Evolutionary conservation across 495 filamentous ascomycete species (phyloP), one percentile per base, ranked within the genome.

Genomic region (Neohortaea acidophila): DNA sequence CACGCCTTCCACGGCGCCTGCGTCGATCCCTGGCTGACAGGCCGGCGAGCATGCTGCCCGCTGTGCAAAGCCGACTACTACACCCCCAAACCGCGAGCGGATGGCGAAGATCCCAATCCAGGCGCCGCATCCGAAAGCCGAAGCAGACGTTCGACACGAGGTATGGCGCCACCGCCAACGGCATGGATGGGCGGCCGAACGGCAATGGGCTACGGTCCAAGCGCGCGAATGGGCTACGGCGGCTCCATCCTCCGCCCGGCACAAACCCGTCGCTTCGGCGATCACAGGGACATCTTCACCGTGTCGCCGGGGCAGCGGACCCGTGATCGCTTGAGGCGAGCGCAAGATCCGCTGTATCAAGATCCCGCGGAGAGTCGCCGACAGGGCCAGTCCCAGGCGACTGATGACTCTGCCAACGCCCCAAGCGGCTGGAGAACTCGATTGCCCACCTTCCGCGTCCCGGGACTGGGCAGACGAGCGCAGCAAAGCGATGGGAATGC

Each of bases 31-130:
- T 97, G 89, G 89, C 64, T 97, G 37, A 97, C 89, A 1, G 82
- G 74, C 50, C 69, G 89, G 45, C 74, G 86, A 43, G 91, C 89
- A 10, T 93, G 89, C 58, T 99, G 91, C 58, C 91, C 91, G 34
- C 72, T 96, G 30, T 96, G 89, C 65, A 99, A 99, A 62, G 77
- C 83, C 24, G 85, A 94, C 47, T 97, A 94, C 59, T 96, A 91
- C 56, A 73, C 81, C 24, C 84, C 85, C 0, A 93, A 92, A 54
- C 81, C 81, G 14, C 79, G 80, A 15, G 53, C 68, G 24, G 72
- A 76, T 42, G 65, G 59, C 12, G 33, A 23, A 20, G 26, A 13
- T 14, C 13, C 10, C 21, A 9, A 29, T 19, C 3, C n/a, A 5
- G 20, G 20, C 20, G 43, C 37, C 21, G 36, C 36, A 38, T 10